Evolutionary conservation across 1,284 basidiomycete genomes (phyloP).

Genomic region (Cryptococcus neoformans): DNA sequence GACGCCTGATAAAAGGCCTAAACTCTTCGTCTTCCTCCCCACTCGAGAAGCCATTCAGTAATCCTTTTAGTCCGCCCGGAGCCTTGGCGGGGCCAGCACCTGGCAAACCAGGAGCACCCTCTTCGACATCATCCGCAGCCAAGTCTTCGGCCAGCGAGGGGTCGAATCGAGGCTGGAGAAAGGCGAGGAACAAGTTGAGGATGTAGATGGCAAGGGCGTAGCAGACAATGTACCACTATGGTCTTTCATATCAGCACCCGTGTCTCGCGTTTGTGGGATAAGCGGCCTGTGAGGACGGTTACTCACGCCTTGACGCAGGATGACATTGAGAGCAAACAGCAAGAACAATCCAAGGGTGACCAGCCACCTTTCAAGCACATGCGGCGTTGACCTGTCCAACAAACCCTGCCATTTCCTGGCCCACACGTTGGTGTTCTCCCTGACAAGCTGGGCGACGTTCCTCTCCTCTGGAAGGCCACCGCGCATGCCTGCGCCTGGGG

Average conservation of each 20-base stretch:
- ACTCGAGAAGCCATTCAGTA: conserved; percentile 41
- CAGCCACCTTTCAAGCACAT: conserved; percentile 85
- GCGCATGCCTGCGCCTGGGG: conserved; percentile 36
- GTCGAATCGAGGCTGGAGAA: conserved; percentile 67
- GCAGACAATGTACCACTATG: conserved; percentile 78
- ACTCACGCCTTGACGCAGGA: conserved; percentile 85
- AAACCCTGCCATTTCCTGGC: conserved; percentile 63
- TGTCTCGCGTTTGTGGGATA: background rate
- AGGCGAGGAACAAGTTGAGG: conserved; percentile 63
- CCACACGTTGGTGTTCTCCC: conserved; percentile 46
- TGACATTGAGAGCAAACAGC: conserved; percentile 82
- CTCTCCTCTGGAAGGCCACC: conserved; percentile 47
- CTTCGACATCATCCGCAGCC: conserved; percentile 91
- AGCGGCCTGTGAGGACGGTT: too few relatives aligned
- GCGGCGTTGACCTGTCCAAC: conserved; percentile 88
- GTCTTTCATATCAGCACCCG: background rate
- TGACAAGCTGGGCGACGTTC: conserved; percentile 47
- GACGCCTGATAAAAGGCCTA: conserved; percentile 88
- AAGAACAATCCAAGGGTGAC: conserved; percentile 67
- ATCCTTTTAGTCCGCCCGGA: conserved; percentile 37
- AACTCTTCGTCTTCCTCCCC: conserved; percentile 71
- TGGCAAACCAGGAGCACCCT: conserved; percentile 63
- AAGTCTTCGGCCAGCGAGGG: conserved; percentile 91
- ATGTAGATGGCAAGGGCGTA: conserved; percentile 88
- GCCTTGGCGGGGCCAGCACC: conserved; percentile 21